phyloP scores from a whole-genome alignment of 2,329 filamentous ascomycete species.

The Phyllosticta citriasiana region DNA sequence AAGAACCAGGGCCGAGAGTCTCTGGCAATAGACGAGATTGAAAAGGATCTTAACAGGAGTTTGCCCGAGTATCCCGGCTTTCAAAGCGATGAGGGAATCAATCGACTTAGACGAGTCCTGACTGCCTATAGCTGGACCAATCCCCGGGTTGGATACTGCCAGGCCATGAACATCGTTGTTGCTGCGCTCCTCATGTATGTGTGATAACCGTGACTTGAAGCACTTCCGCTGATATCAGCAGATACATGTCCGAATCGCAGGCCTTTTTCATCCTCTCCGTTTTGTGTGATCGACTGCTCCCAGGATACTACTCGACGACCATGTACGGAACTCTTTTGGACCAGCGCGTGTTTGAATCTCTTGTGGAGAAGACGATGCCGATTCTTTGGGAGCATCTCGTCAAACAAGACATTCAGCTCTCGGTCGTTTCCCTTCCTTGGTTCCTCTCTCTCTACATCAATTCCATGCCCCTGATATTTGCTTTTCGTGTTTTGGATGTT shows the following conservation, averaged over 20 bases:
- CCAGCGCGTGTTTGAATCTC: constrained; percentile 91
- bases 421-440: constrained; percentile 94
- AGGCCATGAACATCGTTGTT: constrained; percentile 99
- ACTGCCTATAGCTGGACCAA: constrained; percentile 98
- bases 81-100: constrained; percentile 92
- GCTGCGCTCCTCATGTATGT: constrained; percentile 82
- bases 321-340: constrained; percentile 98
- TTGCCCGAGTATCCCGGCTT: constrained; percentile 95
- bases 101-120: constrained; percentile 74
- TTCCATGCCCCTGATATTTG: constrained; percentile 97
- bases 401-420: constrained; percentile 92
- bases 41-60: constrained; percentile 95
- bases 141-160: constrained; percentile 91
- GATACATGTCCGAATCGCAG: constrained; percentile 90
- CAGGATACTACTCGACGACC: constrained; percentile 95
- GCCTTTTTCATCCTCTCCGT: constrained; percentile 90
- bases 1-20: constrained; percentile 82
- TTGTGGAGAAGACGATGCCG: constrained; percentile 99
- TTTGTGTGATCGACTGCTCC: constrained; percentile 83
- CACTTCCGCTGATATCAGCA: constrained; percentile 27
- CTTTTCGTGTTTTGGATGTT: constrained; percentile 90
- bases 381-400: constrained; percentile 97
- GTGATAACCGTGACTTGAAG: not conserved
- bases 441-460: constrained; percentile 98
- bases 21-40: constrained; percentile 95